These are phyloP conservation scores for Coemansia sp. DNA, from an alignment of 192 early-diverging fungal genomes.

Conservation along the genomic window DNA sequence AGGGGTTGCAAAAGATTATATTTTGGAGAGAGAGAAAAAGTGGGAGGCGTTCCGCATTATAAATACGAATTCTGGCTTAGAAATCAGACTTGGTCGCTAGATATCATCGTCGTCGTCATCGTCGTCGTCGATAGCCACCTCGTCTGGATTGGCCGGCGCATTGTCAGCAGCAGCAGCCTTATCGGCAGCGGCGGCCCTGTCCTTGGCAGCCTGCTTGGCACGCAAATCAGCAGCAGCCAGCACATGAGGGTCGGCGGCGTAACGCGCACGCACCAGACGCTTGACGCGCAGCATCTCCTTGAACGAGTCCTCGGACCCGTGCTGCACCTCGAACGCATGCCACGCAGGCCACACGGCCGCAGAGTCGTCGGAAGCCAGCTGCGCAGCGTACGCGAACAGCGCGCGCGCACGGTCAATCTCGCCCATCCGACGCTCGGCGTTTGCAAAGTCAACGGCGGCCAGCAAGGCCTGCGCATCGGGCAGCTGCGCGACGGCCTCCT, in stretches of 20 bases:
- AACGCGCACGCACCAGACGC: slow-evolving; percentile 81
- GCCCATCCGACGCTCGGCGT: slow-evolving; percentile 83
- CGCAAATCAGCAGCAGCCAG: slow-evolving; percentile 46
- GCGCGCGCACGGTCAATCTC: slow-evolving; percentile 95
- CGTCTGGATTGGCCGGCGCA: slow-evolving; percentile 14
- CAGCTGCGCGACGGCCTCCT: slow-evolving; percentile 83
- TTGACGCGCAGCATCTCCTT: slow-evolving; percentile 97
- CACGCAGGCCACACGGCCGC: slow-evolving; percentile 85
- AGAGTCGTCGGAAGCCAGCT: slow-evolving; percentile 75
- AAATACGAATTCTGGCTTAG: neutral
- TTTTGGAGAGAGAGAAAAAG: no score
- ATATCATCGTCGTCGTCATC: slow-evolving; percentile 6
- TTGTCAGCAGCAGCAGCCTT: neutral
- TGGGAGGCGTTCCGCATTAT: neutral
- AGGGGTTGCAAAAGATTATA: neutral
- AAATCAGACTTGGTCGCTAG: no score
- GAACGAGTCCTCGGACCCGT: slow-evolving; percentile 97
- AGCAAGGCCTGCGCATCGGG: slow-evolving; percentile 76
- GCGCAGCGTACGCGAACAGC: slow-evolving; percentile 80
- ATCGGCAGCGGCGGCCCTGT: neutral
- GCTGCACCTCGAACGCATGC: slow-evolving; percentile 96
- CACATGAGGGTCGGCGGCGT: slow-evolving; percentile 71
- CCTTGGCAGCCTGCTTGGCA: neutral
- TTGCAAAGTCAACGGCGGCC: slow-evolving; percentile 79
- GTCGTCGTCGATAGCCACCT: slow-evolving; percentile 32